phyloP scores from a whole-genome alignment of 768 basidiomycete genomes.

The Basidioascus undulatus region DNA sequence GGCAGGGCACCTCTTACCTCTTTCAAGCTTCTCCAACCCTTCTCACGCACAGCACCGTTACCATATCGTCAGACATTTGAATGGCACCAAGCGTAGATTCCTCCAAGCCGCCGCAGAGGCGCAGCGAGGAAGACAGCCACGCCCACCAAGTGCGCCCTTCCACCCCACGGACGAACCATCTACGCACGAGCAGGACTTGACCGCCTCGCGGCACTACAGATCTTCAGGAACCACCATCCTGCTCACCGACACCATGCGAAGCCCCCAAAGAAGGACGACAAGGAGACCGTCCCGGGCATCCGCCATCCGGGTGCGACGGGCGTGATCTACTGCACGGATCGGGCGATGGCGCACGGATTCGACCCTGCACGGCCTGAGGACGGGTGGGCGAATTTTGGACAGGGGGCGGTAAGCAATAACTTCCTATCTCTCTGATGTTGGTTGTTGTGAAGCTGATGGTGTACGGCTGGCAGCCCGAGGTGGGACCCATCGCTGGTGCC shows the following conservation, averaged over 20 bases:
- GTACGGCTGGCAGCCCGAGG: constrained; percentile 25
- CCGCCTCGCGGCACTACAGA: background rate
- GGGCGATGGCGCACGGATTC: constrained; percentile 90
- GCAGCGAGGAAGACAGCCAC: too few relatives aligned
- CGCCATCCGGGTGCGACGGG: constrained; percentile 13
- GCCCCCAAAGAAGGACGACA: constrained; percentile 22
- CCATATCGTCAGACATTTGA: too few relatives aligned
- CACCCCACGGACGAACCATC: too few relatives aligned
- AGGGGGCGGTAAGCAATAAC: too few relatives aligned
- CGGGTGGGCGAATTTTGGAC: constrained; percentile 29
- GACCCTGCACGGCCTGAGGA: background rate
- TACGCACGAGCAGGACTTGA: background rate
- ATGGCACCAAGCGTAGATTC: too few relatives aligned
- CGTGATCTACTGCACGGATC: constrained; percentile 71
- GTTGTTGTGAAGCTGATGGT: background rate
- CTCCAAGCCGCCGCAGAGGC: too few relatives aligned
- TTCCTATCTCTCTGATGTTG: background rate
- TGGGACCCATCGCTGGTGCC: constrained; percentile 57
- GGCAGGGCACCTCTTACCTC: too few relatives aligned
- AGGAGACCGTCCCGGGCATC: constrained; percentile 72
- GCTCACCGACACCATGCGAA: background rate
- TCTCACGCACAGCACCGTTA: too few relatives aligned
- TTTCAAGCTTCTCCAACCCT: too few relatives aligned
- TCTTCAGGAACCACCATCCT: too few relatives aligned
- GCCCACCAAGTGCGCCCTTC: too few relatives aligned